Percentiles rank a stretch among this genome's conserved stretches.
These are phyloP conservation scores for Boeremia exigua DNA, from an alignment of 2,329 filamentous ascomycete species.

Conservation along the genomic window DNA sequence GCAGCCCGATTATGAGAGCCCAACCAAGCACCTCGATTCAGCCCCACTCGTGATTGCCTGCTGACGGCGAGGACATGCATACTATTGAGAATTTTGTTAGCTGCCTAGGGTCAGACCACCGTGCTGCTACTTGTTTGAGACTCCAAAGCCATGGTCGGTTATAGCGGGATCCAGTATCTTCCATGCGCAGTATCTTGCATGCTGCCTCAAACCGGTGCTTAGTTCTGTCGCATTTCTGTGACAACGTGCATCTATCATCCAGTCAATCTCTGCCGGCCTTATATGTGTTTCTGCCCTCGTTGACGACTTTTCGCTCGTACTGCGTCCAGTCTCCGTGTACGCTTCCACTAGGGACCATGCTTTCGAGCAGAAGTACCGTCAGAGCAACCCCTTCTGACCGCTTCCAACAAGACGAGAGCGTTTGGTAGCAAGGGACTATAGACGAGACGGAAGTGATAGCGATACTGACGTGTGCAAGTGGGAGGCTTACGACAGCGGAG, in stretches of 20 bases:
- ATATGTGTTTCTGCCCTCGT: neutral
- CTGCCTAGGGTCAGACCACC: neutral
- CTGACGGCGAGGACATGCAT: neutral
- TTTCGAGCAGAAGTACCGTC: neutral
- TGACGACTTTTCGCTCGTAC: neutral
- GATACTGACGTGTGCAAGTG: slow-evolving; percentile 48
- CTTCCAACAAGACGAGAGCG: neutral
- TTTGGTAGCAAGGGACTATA: neutral
- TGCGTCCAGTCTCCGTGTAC: neutral
- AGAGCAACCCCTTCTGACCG: neutral
- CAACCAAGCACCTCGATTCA: neutral
- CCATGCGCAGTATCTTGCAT: neutral
- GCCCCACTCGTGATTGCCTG: slow-evolving; percentile 2
- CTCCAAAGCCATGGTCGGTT: neutral
- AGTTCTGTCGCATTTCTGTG: neutral
- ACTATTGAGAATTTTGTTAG: neutral
- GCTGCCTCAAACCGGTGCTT: neutral
- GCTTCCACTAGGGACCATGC: neutral
- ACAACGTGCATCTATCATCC: too few species aligned
- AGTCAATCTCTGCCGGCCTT: neutral
- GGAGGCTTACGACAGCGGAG: slow-evolving; percentile 8
- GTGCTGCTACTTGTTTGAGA: neutral
- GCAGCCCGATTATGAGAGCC: neutral
- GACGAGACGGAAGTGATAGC: neutral
- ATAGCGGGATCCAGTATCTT: neutral